Conservation (phyloP, 306 rosid species). For the Datisca glomerata region DNA sequence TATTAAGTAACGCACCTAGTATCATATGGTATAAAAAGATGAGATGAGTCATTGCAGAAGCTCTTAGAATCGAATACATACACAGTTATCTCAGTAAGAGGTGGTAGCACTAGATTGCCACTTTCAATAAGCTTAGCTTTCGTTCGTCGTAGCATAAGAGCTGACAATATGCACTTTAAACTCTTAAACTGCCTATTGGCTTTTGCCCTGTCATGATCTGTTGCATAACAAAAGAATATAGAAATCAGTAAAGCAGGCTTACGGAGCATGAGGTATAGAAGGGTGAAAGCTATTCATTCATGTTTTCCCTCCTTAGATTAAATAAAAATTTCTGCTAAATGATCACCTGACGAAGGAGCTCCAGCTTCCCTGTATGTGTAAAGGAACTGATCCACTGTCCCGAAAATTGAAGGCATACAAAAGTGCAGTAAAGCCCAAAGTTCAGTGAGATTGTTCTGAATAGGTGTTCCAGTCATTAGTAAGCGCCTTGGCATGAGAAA, state of each 20-base stretch:
- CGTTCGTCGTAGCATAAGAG: slow-evolving; percentile 85
- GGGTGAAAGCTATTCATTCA: too few relatives aligned
- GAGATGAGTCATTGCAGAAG: background rate
- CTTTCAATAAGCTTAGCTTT: slow-evolving; percentile 62
- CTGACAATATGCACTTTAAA: slow-evolving; percentile 56
- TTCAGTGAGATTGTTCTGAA: slow-evolving; percentile 82
- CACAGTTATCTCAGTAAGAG: slow-evolving; percentile 80
- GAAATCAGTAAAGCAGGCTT: background rate
- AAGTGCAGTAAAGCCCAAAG: slow-evolving; percentile 86
- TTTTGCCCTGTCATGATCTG: slow-evolving; percentile 40
- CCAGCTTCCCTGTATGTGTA: slow-evolving; percentile 62
- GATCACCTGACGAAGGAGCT: slow-evolving; percentile 50
- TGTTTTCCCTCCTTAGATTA: too few relatives aligned
- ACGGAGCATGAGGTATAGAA: too few relatives aligned
- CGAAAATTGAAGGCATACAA: slow-evolving; percentile 90
- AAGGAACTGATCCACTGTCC: slow-evolving; percentile 66
- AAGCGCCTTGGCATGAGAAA: slow-evolving; percentile 81
- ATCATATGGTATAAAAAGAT: slow-evolving; percentile 2
- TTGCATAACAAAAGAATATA: slow-evolving; percentile 10
- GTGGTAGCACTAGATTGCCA: slow-evolving; percentile 73
- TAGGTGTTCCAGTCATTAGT: slow-evolving; percentile 95
- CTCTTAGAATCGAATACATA: slow-evolving; percentile 21
- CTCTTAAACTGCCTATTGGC: slow-evolving; percentile 38
- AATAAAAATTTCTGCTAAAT: background rate
- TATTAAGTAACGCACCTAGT: slow-evolving; percentile 23